Base-by-base conservation (phyloP, 1,139 yeast genomes). In the Saccharomycopsis phalli region DNA sequence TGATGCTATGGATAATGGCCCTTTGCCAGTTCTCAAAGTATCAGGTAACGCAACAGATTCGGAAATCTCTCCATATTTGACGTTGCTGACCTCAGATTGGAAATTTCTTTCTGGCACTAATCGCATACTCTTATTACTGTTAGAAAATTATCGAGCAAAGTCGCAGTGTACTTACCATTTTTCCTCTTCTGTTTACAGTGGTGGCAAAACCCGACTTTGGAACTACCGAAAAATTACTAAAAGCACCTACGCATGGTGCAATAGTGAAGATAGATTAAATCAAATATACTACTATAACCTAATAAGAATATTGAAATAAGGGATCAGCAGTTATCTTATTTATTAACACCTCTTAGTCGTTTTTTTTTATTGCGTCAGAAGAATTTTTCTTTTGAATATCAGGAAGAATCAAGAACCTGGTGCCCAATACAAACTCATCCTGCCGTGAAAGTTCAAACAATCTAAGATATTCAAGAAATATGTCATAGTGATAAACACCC, bases 401-500 rank as follows among this genome's bases (percentile, higher is more conserved):
- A 2, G 79, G 79, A 13, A 74, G 49, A 27, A 71, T 47, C 3
- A 73, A 71, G 46, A 60, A 63, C 34, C 66, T 62, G 72, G 82
- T 71, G 20, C 65, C 63, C 51, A 75, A 70, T 40, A 59, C 56
- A 55, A 69, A 84, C 39, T 69, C 69, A 17, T 66, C 55, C 32
- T 72, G 69, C 13, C 66, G 65, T 14, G 75, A 76, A 34, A 68
- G 67, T 48, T 79, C 66, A 55, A 74, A 73, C 34, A 76, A 63
- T 50, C 93, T 71, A 52, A 83, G 63, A 54, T 79, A 81, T 58
- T 82, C 86, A 48, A 75, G 57, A 49, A 69, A 73, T 7, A 71
- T 72, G 34, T 74, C 60, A 54, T 72, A 75, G 53, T 70, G 76
- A 58, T 83, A 84, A 13, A 84, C 84, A 47, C 94, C 95, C 10